A percentile compares a stretch with the other conserved stretches of the same genome.
Evolutionary conservation across 2,329 filamentous ascomycete species (phyloP).

Genomic region (Fusarium humuli): DNA sequence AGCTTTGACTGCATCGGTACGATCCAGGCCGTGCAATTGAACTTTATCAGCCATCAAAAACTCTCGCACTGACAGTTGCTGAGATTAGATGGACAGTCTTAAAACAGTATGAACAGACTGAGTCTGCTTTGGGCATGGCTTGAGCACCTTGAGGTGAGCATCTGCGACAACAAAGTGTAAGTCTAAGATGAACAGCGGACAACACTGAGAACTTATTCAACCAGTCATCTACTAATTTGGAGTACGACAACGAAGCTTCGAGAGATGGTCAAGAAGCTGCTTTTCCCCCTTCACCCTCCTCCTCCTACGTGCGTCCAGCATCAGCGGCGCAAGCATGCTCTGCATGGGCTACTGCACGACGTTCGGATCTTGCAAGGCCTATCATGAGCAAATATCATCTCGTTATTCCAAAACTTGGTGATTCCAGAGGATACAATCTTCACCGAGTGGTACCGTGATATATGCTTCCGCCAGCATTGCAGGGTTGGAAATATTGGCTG

Average conservation of each 20-base stretch:
- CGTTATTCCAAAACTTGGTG: not conserved
- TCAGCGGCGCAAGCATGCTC: not conserved
- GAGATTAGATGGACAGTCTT: conserved; percentile 10
- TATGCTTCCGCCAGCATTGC: not conserved
- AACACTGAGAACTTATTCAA: conserved; percentile 16
- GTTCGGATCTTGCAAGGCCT: not conserved
- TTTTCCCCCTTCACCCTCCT: not conserved
- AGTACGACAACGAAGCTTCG: not conserved
- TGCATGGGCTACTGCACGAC: not conserved
- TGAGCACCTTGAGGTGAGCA: conserved; percentile 9
- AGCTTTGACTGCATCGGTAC: not conserved
- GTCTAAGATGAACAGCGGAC: not conserved
- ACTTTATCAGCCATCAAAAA: conserved; percentile 8
- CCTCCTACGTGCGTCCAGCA: not conserved
- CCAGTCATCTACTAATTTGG: conserved; percentile 4
- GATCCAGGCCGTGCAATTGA: conserved; percentile 1
- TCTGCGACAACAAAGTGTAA: conserved; percentile 12
- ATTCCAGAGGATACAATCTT: not conserved
- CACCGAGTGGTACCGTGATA: not conserved
- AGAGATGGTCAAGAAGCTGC: not conserved
- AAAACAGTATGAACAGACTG: not conserved
- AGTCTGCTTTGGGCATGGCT: conserved; percentile 6
- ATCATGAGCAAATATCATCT: not conserved
- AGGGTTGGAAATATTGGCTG: not conserved
- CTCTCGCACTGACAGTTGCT: conserved; percentile 2